phyloP scores from a whole-genome alignment of 1,139 yeast species.

The Candida sp. region DNA sequence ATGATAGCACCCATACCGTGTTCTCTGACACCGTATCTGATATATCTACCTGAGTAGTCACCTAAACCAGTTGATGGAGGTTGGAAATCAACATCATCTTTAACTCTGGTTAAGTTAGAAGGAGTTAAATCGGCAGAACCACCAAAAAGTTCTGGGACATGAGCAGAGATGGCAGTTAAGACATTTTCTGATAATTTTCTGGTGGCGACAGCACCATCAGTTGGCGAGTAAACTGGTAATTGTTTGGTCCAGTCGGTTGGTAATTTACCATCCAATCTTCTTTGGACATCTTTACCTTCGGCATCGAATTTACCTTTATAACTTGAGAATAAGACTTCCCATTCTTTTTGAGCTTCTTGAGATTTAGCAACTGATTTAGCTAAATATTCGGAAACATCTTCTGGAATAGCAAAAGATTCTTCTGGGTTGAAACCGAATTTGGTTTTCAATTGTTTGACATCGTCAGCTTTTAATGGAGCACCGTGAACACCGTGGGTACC shows the following conservation, averaged over 20 bases:
- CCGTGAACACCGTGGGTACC: slow-evolving; percentile 98
- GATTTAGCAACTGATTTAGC: slow-evolving; percentile 53
- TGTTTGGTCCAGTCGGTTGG: slow-evolving; percentile 81
- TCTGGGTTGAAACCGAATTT: slow-evolving; percentile 89
- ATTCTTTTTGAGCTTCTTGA: slow-evolving; percentile 63
- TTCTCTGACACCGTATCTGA: slow-evolving; percentile 99
- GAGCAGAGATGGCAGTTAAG: slow-evolving; percentile 59
- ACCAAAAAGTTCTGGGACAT: slow-evolving; percentile 88
- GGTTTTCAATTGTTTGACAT: slow-evolving; percentile 81
- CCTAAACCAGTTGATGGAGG: slow-evolving; percentile 82
- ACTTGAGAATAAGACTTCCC: slow-evolving; percentile 63
- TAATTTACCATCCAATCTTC: slow-evolving; percentile 79
- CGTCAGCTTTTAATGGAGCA: slow-evolving; percentile 94
- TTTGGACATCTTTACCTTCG: slow-evolving; percentile 73
- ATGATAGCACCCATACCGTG: slow-evolving; percentile 99
- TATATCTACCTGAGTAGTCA: slow-evolving; percentile 87
- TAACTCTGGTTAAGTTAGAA: slow-evolving; percentile 93
- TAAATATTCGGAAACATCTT: slow-evolving; percentile 77
- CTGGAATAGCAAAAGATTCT: slow-evolving; percentile 74
- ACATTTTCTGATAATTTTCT: slow-evolving; percentile 93
- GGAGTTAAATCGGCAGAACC: slow-evolving; percentile 99
- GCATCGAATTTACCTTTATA: slow-evolving; percentile 75
- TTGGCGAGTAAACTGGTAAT: slow-evolving; percentile 77
- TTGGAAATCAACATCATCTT: slow-evolving; percentile 89
- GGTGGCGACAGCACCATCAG: slow-evolving; percentile 85